Conservation (phyloP, 495 filamentous ascomycete species). For the Podospora australis region DNA sequence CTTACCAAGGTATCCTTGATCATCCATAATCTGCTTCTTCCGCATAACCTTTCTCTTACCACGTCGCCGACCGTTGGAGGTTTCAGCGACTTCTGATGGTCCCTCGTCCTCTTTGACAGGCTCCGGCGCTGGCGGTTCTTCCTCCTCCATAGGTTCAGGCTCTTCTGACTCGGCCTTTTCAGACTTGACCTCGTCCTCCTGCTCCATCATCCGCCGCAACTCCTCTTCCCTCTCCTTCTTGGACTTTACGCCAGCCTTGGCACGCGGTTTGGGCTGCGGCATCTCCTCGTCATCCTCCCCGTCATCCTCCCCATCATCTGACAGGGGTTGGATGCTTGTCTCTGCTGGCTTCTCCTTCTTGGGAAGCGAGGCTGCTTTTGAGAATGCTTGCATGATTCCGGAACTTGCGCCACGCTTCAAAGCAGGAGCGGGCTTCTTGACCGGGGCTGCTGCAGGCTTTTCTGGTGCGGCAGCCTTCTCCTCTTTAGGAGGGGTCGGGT, state of each 20-base stretch:
- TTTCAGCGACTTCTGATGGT: constrained; percentile 49
- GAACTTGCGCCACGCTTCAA: constrained; percentile 49
- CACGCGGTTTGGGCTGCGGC: constrained; percentile 31
- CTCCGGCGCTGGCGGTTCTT: constrained; percentile 11
- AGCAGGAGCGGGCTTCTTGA: constrained; percentile 37
- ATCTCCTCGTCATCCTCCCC: constrained; percentile 38
- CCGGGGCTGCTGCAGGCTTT: constrained; percentile 17
- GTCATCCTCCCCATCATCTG: constrained; percentile 66
- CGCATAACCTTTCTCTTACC: constrained; percentile 79
- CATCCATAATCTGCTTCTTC: constrained; percentile 85
- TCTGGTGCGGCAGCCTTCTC: constrained; percentile 17
- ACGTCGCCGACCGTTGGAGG: constrained; percentile 62
- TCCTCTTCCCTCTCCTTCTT: constrained; percentile 66
- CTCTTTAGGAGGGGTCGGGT: constrained; percentile 20
- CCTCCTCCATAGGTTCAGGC: constrained; percentile 16
- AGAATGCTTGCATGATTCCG: constrained; percentile 77
- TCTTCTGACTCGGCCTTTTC: constrained; percentile 54
- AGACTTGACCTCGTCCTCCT: constrained; percentile 52
- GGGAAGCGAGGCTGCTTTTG: constrained; percentile 65
- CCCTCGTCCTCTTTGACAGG: constrained; percentile 42
- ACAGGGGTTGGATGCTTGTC: constrained; percentile 54
- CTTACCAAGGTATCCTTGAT: constrained; percentile 87
- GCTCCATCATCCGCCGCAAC: constrained; percentile 81
- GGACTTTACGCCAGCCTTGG: constrained; percentile 42
- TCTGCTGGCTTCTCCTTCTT: constrained; percentile 51